These are phyloP conservation scores for Cornus kousa DNA, from an alignment of 148 eudicot species.

Conservation along the genomic window DNA sequence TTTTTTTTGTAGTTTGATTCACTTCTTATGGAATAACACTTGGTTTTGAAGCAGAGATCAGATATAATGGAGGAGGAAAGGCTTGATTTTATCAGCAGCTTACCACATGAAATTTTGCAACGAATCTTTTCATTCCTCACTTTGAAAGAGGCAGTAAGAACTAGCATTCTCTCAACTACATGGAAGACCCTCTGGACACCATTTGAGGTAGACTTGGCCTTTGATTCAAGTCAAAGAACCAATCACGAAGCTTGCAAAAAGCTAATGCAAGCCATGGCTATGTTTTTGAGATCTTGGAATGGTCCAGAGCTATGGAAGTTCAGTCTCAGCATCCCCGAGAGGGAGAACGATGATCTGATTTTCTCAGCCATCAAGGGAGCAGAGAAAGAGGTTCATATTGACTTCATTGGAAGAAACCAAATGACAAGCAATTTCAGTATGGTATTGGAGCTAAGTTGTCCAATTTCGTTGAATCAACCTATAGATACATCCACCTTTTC, in stretches of 20 bases:
- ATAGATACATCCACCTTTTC: not conserved
- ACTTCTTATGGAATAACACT: not conserved
- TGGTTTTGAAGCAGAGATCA: not conserved
- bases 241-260: not conserved
- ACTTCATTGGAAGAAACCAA: slow-evolving; percentile 2
- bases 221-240: not conserved
- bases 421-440: not conserved
- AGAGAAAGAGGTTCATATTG: slow-evolving; percentile 17
- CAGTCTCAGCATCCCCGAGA: not conserved
- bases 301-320: slow-evolving; percentile 9
- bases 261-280: not conserved
- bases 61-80: slow-evolving; percentile 7
- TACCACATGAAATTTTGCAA: slow-evolving; percentile 19
- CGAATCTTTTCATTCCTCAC: slow-evolving; percentile 19
- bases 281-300: not conserved
- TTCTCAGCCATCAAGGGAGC: slow-evolving; percentile 9
- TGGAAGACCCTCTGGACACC: slow-evolving; percentile 22
- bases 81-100: slow-evolving; percentile 8
- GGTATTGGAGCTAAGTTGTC: not conserved
- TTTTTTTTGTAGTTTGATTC: not conserved
- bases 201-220: not conserved
- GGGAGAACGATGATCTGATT: not conserved
- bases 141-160: slow-evolving; percentile 23
- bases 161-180: slow-evolving; percentile 17
- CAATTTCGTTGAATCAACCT: not conserved